Evolutionary conservation across 1,284 basidiomycete species (phyloP).

Genomic region (Erythrobasidium hasegawianum): DNA sequence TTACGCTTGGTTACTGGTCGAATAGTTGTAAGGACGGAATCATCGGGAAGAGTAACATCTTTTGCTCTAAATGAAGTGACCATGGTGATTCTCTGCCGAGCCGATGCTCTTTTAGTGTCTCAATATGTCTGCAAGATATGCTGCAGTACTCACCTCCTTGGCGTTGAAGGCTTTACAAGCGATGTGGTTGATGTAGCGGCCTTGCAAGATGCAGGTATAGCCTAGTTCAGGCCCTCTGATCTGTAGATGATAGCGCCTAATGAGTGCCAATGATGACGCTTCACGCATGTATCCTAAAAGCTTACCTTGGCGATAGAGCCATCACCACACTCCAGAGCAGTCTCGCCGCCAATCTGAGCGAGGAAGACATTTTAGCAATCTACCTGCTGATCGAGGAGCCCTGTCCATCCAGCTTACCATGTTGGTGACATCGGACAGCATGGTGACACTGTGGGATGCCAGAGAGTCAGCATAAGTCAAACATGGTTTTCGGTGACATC

Average conservation of each 20-base stretch:
- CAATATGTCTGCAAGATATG: too few relatives aligned
- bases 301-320: constrained; percentile 42
- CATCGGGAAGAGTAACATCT: constrained; percentile 39
- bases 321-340: constrained; percentile 41
- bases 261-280: too few relatives aligned
- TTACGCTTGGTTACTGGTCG: constrained; percentile 37
- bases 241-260: constrained; percentile 34
- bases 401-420: constrained; percentile 28
- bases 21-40: constrained; percentile 43
- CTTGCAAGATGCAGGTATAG: constrained; percentile 43
- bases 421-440: constrained; percentile 42
- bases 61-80: constrained; percentile 45
- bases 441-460: constrained; percentile 37
- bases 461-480: too few relatives aligned
- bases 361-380: not conserved
- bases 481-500: too few relatives aligned
- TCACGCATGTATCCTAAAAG: too few relatives aligned
- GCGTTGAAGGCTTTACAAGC: constrained; percentile 41
- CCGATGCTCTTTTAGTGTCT: too few relatives aligned
- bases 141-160: constrained; percentile 36
- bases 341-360: constrained; percentile 43
- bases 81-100: constrained; percentile 41
- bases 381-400: not conserved
- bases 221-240: constrained; percentile 44
- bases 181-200: constrained; percentile 43